These are phyloP conservation scores for Candida wancherniae DNA, from an alignment of 805 yeast species.

Conservation along the genomic window DNA sequence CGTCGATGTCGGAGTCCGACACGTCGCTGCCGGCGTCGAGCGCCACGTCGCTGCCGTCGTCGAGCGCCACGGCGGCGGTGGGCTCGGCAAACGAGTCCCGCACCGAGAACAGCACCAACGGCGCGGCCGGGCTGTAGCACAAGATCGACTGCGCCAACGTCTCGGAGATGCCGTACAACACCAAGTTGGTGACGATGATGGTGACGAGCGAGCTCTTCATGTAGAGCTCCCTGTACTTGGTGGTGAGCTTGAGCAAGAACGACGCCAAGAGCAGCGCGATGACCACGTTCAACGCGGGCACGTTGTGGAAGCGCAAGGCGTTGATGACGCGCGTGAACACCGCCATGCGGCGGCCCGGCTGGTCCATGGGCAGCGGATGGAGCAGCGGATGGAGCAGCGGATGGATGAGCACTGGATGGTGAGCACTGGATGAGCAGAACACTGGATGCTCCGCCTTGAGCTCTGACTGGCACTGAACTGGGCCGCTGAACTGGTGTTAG, in stretches of 20 bases:
- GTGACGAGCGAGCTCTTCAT: slow-evolving; percentile 65
- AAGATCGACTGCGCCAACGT: slow-evolving; percentile 75
- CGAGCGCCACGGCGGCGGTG: background rate
- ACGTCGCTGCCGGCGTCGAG: slow-evolving; percentile 10
- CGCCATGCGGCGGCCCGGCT: no score
- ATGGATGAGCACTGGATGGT: no score
- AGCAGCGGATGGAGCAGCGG: no score
- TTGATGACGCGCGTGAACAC: slow-evolving; percentile 29
- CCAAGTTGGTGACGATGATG: slow-evolving; percentile 72
- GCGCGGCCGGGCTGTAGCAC: slow-evolving; percentile 18
- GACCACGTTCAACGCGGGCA: slow-evolving; percentile 55
- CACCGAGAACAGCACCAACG: slow-evolving; percentile 3
- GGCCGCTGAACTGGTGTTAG: no score
- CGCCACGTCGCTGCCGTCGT: background rate
- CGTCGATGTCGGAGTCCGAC: slow-evolving; percentile 21
- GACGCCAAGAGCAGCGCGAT: slow-evolving; percentile 47
- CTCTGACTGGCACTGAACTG: no score
- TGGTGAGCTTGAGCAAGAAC: slow-evolving; percentile 49
- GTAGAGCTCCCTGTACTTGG: slow-evolving; percentile 57
- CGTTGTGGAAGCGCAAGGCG: slow-evolving; percentile 35
- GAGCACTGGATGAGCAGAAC: no score
- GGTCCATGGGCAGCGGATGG: no score
- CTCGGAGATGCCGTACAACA: slow-evolving; percentile 87
- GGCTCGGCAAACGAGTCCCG: background rate
- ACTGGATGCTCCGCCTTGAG: no score